Evolutionary conservation across 352 stramenopile genomes (phyloP).

Genomic region (Blastocystis sp.): DNA sequence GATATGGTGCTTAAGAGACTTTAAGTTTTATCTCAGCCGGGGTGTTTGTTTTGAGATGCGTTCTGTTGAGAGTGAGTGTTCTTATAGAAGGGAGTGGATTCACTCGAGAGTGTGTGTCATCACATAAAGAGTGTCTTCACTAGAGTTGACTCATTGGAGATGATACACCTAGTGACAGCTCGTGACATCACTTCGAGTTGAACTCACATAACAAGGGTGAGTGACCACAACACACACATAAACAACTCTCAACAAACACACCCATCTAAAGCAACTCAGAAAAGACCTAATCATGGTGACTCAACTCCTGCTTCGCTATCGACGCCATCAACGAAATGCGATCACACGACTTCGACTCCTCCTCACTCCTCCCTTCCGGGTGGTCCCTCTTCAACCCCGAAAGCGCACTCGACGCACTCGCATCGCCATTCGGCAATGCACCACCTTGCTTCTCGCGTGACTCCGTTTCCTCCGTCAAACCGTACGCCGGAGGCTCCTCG

Average conservation of each 20-base stretch:
- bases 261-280: neutral
- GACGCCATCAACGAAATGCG: slow-evolving; percentile 1
- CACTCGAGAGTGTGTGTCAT: neutral
- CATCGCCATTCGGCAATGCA: neutral
- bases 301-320: neutral
- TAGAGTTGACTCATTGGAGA: no score
- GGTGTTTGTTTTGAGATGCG: neutral
- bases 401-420: neutral
- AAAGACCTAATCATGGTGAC: neutral
- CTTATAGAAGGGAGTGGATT: neutral
- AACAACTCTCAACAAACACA: neutral
- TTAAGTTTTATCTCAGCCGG: no score
- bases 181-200: no score
- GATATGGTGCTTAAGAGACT: no score
- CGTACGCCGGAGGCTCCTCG: slow-evolving; percentile 1
- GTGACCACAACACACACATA: neutral
- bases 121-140: no score
- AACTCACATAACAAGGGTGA: neutral
- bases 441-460: neutral
- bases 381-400: slow-evolving; percentile 12
- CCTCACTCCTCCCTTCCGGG: neutral
- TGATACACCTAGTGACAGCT: no score
- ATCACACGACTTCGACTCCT: neutral
- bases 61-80: neutral
- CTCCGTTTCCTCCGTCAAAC: neutral